Evolutionary conservation across 768 basidiomycete species (phyloP).

Genomic region (Fomitopsis pulvina): DNA sequence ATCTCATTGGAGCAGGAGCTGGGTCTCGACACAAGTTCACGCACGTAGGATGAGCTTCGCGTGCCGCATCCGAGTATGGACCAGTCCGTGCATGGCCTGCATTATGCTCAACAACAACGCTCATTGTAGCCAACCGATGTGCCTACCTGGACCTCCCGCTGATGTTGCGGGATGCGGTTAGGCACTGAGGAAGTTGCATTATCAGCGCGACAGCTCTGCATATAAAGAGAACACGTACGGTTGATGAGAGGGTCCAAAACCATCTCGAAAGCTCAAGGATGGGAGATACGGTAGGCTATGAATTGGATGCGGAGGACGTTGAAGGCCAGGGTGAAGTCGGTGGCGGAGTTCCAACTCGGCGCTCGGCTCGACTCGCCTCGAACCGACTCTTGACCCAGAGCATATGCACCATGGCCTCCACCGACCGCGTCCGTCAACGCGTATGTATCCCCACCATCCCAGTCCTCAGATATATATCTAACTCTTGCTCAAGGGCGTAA

Average conservation of each 20-base stretch:
- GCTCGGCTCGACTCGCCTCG: slow-evolving; percentile 31
- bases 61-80: slow-evolving; percentile 57
- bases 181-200: slow-evolving; percentile 37
- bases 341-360: slow-evolving; percentile 27
- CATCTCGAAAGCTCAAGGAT: slow-evolving; percentile 39
- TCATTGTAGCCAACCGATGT: background rate
- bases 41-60: slow-evolving; percentile 60
- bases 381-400: slow-evolving; percentile 25
- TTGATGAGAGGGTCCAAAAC: slow-evolving; percentile 63
- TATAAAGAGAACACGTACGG: slow-evolving; percentile 34
- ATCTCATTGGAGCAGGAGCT: background rate
- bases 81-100: slow-evolving; percentile 37
- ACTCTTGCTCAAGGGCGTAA: slow-evolving; percentile 55
- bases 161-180: slow-evolving; percentile 59
- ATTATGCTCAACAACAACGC: background rate
- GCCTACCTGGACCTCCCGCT: slow-evolving; percentile 59
- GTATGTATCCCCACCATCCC: slow-evolving; percentile 40
- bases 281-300: slow-evolving; percentile 9
- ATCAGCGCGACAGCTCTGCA: slow-evolving; percentile 3
- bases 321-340: slow-evolving; percentile 10
- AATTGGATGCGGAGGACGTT: background rate
- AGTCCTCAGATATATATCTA: slow-evolving; percentile 8
- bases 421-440: slow-evolving; percentile 74
- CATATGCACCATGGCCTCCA: slow-evolving; percentile 45
- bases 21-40: slow-evolving; percentile 13